phyloP scores from a whole-genome alignment of 73 alveolate genomes.

The Uronychia setigera region DNA sequence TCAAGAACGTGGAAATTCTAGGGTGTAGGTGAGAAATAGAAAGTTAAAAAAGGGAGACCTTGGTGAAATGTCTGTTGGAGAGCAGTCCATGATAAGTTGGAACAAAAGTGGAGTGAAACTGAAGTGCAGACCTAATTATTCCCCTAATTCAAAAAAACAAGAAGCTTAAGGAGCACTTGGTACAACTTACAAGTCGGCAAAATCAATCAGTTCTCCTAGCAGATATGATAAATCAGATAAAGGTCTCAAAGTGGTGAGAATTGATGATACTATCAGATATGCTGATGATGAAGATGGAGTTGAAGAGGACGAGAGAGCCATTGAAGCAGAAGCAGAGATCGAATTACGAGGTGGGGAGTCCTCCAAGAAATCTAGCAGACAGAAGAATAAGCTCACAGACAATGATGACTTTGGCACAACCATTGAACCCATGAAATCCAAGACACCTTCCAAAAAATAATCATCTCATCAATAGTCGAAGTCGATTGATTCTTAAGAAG shows the following conservation, averaged over 20 bases:
- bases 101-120: background rate
- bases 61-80: background rate
- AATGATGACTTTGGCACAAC: no score
- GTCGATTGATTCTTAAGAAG: background rate
- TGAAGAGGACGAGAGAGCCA: background rate
- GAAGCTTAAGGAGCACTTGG: background rate
- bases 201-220: background rate
- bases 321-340: background rate
- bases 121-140: background rate
- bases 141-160: background rate
- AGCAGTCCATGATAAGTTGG: background rate
- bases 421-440: no score
- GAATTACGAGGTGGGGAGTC: background rate
- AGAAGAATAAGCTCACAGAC: background rate
- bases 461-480: background rate
- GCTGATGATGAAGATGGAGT: background rate
- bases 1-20: no score
- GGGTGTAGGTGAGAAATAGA: no score
- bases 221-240: no score
- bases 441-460: background rate
- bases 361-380: background rate
- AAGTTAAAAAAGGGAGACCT: no score
- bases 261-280: no score
- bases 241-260: background rate
- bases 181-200: background rate